Evolutionary conservation across 768 basidiomycete genomes (phyloP), one percentile per base, ranked within the genome.

Genomic region (Rhizopogon vesiculosus): DNA sequence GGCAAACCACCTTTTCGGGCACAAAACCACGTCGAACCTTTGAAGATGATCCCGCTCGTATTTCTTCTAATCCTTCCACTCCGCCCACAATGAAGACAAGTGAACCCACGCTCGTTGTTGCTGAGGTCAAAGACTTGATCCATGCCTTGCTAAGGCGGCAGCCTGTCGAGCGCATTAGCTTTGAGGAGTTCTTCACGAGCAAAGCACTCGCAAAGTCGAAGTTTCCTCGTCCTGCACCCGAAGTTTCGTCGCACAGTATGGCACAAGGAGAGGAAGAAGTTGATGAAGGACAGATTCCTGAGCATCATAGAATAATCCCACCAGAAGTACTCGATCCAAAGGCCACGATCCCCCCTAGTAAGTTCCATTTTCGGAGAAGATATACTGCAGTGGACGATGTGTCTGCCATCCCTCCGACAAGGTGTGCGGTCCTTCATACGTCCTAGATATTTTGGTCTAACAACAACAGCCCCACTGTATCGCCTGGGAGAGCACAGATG

Each of bases 1-100:
- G 97, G 95, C 3, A 86, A 85, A 62, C 91, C 97, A 2, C 97
- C 97, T 0, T 99, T 95, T 71, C 86, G 95, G 15, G 96, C 97
- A 0, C 84, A 86, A 70, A 99, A 98, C 66, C 96, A 98, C 68
- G 89, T 98, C 63, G 97, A 98, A 64, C 81, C 98, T 8, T 74
- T 97, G 43, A 91, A 91, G 76, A 90, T 65, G 90, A 91, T 48
- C 78, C 84, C 3, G 51, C 70, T 3, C 74, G 77, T 12, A 59
- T 72, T 42, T 53, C 75, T n/a, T 69, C 75, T 18, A 75, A 78
- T 46, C 51, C 61, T 2, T 50, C 54, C 6, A 45, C 49, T 16
- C 58, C 62, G 22, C 64, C 69, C 15, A 59, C 62, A n/a, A 49
- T 59, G 5, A 71, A 62, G 55, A 77, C 77, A 2, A 81, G 79